Conservation (phyloP, 305 asterid genomes). For the Solanum hybrid region DNA sequence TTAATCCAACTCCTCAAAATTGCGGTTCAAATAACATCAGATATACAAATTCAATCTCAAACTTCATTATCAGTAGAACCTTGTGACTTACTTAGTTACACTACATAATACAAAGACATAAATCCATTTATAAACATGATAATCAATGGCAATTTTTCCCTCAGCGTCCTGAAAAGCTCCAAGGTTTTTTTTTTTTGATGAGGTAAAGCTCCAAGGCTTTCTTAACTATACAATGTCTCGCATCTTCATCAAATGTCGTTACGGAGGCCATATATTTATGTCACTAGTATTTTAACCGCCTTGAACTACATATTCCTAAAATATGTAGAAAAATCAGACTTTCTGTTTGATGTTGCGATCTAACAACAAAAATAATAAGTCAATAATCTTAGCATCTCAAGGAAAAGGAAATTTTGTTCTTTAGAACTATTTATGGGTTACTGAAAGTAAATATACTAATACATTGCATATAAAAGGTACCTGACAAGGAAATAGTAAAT, state of each 20-base stretch:
- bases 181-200: too few species aligned
- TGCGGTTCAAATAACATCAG: not conserved
- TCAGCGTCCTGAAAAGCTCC: not conserved
- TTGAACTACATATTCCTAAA: not conserved
- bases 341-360: not conserved
- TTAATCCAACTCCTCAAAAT: not conserved
- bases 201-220: not conserved
- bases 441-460: not conserved
- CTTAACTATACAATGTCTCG: not conserved
- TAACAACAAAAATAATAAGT: not conserved
- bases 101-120: not conserved
- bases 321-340: not conserved
- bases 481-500: not conserved
- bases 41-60: not conserved
- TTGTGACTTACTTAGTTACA: not conserved
- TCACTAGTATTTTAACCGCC: not conserved
- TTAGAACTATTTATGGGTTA: not conserved
- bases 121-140: not conserved
- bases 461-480: not conserved
- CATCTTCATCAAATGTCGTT: not conserved
- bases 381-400: not conserved
- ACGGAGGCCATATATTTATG: not conserved
- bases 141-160: not conserved
- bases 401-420: not conserved
- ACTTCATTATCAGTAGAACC: not conserved